Percentiles rank a stretch among this genome's conserved stretches.
These are phyloP conservation scores for Chalciporus pseudorubinellus DNA, from an alignment of 768 basidiomycete species.

Conservation along the genomic window DNA sequence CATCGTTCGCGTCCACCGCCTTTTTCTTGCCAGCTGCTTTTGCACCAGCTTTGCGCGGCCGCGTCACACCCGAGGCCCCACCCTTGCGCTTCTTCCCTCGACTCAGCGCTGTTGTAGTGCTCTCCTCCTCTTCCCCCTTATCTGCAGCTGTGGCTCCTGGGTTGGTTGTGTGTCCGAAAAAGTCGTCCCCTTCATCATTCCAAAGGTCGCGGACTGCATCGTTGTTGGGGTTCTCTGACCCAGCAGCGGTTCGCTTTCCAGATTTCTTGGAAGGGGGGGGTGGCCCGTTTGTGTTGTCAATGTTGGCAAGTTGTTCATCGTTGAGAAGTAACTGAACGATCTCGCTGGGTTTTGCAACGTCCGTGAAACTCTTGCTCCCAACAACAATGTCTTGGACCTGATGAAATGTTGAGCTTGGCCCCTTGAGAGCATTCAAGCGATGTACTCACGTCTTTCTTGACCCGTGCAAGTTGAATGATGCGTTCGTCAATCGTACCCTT, in stretches of 20 bases:
- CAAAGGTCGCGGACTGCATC: constrained; percentile 61
- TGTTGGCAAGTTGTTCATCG: constrained; percentile 84
- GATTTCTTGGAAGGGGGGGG: constrained; percentile 36
- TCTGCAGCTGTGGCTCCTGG: constrained; percentile 20
- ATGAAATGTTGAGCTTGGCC: constrained; percentile 1
- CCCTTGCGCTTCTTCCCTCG: constrained; percentile 37
- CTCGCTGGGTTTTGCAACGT: constrained; percentile 92
- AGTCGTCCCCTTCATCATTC: constrained; percentile 86
- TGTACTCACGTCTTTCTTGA: constrained; percentile 86
- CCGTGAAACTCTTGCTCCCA: constrained; percentile 92
- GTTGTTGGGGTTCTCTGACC: constrained; percentile 34
- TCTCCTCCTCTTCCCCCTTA: constrained; percentile 31
- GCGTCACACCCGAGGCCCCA: constrained; percentile 18
- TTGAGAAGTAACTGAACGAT: constrained; percentile 93
- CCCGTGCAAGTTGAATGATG: constrained; percentile 91
- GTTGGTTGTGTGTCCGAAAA: constrained; percentile 62
- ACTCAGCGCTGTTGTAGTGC: constrained; percentile 20
- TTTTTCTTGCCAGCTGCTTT: constrained; percentile 33
- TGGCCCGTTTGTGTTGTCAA: constrained; percentile 48
- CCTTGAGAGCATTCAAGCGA: neutral
- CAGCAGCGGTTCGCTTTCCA: constrained; percentile 35
- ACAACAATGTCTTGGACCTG: constrained; percentile 99
- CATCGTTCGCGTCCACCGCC: constrained; percentile 21
- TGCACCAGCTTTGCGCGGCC: constrained; percentile 33
- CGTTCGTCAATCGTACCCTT: constrained; percentile 95